These are phyloP conservation scores for Torulaspora quercuum DNA, from an alignment of 805 yeast genomes.

Conservation along the genomic window DNA sequence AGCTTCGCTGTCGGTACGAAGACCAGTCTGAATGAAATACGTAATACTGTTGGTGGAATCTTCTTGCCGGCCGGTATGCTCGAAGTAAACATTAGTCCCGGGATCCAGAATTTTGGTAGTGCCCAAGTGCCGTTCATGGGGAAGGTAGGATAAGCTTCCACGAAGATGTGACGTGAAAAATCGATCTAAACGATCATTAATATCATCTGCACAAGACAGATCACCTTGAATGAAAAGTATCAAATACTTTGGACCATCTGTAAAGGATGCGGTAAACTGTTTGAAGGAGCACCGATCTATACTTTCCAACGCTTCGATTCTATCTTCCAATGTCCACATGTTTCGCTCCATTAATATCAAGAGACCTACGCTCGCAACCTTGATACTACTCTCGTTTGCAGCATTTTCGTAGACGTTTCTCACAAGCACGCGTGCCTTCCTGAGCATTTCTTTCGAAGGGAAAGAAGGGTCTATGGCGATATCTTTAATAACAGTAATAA, in stretches of 20 bases:
- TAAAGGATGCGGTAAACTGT: constrained; percentile 31
- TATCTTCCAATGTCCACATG: constrained; percentile 51
- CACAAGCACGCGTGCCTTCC: constrained; percentile 47
- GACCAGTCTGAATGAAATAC: constrained; percentile 57
- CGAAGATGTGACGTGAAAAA: constrained; percentile 30
- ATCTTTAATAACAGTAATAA: constrained; percentile 36
- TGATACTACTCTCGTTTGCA: constrained; percentile 43
- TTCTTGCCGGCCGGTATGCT: constrained; percentile 36
- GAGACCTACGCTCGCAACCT: constrained; percentile 48
- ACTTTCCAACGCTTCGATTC: constrained; percentile 55
- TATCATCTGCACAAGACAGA: constrained; percentile 26
- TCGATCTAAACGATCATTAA: constrained; percentile 28
- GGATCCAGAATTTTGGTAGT: constrained; percentile 38
- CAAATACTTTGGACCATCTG: constrained; percentile 33
- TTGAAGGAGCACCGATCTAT: constrained; percentile 40
- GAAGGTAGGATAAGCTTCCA: constrained; percentile 4
- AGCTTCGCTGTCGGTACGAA: constrained; percentile 36
- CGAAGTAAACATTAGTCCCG: constrained; percentile 38
- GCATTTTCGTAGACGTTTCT: constrained; percentile 48
- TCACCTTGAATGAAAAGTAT: constrained; percentile 55
- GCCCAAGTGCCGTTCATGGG: background rate
- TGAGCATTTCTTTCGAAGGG: constrained; percentile 38
- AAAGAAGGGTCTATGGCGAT: constrained; percentile 19
- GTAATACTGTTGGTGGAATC: constrained; percentile 54
- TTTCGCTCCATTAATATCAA: constrained; percentile 53